Evolutionary conservation across 495 filamentous ascomycete species (phyloP).

Genomic region (Penicillium arizonense): DNA sequence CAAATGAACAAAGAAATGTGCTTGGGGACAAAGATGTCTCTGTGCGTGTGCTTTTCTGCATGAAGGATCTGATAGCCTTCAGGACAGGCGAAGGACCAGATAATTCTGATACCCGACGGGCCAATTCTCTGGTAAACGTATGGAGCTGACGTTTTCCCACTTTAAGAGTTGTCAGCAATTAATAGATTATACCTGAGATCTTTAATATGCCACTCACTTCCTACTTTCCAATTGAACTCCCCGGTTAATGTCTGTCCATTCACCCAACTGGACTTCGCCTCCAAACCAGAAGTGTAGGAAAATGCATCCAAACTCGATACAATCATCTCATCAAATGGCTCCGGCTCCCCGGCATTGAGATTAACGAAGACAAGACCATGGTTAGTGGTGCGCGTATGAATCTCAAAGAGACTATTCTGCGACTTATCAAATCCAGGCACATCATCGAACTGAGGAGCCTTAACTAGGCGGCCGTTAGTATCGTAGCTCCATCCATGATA

Average conservation of each 20-base stretch:
- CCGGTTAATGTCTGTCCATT: constrained; percentile 37
- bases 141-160: constrained; percentile 2
- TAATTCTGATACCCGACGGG: constrained; percentile 2
- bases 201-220: constrained; percentile 14
- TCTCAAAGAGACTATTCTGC: constrained; percentile 49
- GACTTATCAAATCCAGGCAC: constrained; percentile 54
- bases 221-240: constrained; percentile 47
- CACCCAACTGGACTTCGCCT: constrained; percentile 24
- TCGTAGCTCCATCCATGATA: constrained; percentile 67
- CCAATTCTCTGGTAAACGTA: neutral
- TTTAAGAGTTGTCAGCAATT: neutral
- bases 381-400: constrained; percentile 30
- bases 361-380: constrained; percentile 44
- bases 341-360: constrained; percentile 29
- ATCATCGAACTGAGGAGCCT: constrained; percentile 57
- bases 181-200: neutral
- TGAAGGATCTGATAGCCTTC: constrained; percentile 3
- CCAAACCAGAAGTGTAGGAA: constrained; percentile 6
- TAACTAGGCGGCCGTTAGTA: constrained; percentile 52
- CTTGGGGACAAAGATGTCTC: constrained; percentile 11
- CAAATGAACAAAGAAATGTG: constrained; percentile 17
- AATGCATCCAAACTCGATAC: constrained; percentile 11
- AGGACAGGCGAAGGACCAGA: constrained; percentile 1
- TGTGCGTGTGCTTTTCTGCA: neutral
- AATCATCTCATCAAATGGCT: constrained; percentile 8